Percentiles rank a stretch among this genome's conserved stretches.
phyloP scores from a whole-genome alignment of 495 filamentous ascomycete species.

The Talaromyces wortmannii region DNA sequence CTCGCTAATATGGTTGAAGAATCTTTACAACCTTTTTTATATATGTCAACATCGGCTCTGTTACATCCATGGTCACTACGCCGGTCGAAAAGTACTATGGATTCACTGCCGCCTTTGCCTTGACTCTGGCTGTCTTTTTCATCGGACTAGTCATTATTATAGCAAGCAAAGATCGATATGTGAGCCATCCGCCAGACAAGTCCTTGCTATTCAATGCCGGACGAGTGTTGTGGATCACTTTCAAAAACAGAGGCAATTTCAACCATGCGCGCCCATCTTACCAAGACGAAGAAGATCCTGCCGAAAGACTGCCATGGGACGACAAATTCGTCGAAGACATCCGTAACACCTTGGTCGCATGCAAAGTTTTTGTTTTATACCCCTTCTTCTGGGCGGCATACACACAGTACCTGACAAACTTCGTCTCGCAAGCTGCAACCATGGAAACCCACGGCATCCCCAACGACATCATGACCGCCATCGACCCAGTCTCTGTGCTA shows the following conservation, averaged over 20 bases:
- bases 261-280: conserved; percentile 10
- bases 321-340: conserved; percentile 61
- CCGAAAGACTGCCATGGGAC: conserved; percentile 35
- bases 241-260: conserved; percentile 14
- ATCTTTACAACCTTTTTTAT: conserved; percentile 39
- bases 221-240: conserved; percentile 17
- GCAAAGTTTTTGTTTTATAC: conserved; percentile 54
- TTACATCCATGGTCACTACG: conserved; percentile 24
- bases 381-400: neutral
- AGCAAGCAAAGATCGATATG: conserved; percentile 14
- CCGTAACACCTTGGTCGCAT: conserved; percentile 51
- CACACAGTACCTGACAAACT: neutral
- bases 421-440: conserved; percentile 45
- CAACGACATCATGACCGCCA: conserved; percentile 73
- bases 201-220: conserved; percentile 37
- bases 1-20: neutral
- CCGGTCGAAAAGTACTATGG: conserved; percentile 36
- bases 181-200: conserved; percentile 31
- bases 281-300: neutral
- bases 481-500: conserved; percentile 70
- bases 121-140: conserved; percentile 24
- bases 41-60: conserved; percentile 39
- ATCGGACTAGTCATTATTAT: conserved; percentile 5
- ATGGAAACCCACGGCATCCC: conserved; percentile 52
- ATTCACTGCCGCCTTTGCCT: conserved; percentile 56